These are phyloP conservation scores for Nepenthes mirabilis DNA, from an alignment of 148 eudicot genomes.

Conservation along the genomic window DNA sequence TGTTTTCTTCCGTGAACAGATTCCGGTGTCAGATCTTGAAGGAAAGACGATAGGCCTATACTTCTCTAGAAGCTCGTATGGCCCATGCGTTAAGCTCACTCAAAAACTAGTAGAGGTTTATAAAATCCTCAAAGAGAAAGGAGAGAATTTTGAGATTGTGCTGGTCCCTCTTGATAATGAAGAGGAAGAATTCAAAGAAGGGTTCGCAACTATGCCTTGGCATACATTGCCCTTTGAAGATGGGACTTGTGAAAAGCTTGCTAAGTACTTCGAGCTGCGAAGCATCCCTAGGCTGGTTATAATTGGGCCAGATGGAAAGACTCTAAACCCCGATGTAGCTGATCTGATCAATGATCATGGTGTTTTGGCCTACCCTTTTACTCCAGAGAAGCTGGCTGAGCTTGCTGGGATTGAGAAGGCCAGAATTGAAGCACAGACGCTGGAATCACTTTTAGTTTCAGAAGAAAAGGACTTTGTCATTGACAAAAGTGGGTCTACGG, in stretches of 20 bases:
- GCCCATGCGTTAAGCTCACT: slow-evolving; percentile 25
- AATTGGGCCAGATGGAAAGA: slow-evolving; percentile 35
- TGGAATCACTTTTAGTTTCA: slow-evolving; percentile 24
- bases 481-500: slow-evolving; percentile 29
- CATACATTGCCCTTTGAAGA: slow-evolving; percentile 31
- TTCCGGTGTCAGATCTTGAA: slow-evolving; percentile 24
- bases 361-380: slow-evolving; percentile 29
- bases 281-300: slow-evolving; percentile 23
- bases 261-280: slow-evolving; percentile 26
- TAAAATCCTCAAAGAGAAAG: slow-evolving; percentile 19
- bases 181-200: slow-evolving; percentile 22
- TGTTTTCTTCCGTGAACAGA: slow-evolving; percentile 10
- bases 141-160: slow-evolving; percentile 32
- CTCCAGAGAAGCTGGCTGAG: slow-evolving; percentile 26
- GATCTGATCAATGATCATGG: slow-evolving; percentile 33
- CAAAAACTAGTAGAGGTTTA: slow-evolving; percentile 18
- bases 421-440: slow-evolving; percentile 28
- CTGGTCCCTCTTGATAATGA: slow-evolving; percentile 24
- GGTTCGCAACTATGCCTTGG: slow-evolving; percentile 17
- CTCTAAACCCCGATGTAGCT: slow-evolving; percentile 25
- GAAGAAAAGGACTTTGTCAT: slow-evolving; percentile 27
- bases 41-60: slow-evolving; percentile 37
- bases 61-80: slow-evolving; percentile 22
- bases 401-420: slow-evolving; percentile 39
- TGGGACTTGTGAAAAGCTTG: slow-evolving; percentile 26